phyloP scores from a whole-genome alignment of 371 early-diverging fungal species.

The Choanephora cucurbitarum region DNA sequence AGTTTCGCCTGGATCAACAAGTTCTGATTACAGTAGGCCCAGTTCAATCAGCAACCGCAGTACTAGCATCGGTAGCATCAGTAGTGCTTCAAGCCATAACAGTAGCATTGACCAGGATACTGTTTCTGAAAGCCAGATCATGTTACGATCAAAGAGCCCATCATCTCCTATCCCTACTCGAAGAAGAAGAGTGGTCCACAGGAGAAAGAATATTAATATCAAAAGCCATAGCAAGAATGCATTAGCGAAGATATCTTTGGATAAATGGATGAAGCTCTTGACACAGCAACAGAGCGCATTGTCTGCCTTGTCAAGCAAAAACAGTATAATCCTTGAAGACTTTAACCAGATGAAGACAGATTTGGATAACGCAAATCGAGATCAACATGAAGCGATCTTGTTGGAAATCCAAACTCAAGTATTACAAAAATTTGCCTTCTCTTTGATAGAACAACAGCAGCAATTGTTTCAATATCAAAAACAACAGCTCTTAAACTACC shows the following conservation, averaged over 20 bases:
- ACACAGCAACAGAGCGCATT: conserved; percentile 11
- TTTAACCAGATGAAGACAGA: neutral
- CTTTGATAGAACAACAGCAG: conserved; percentile 8
- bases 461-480: too few relatives aligned
- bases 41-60: too few relatives aligned
- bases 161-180: conserved; percentile 18
- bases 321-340: neutral
- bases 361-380: conserved; percentile 2
- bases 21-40: too few relatives aligned
- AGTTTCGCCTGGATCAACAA: too few relatives aligned
- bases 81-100: too few relatives aligned
- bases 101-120: too few relatives aligned
- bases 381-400: conserved; percentile 12
- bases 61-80: too few relatives aligned
- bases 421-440: conserved; percentile 9
- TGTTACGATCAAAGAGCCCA: conserved; percentile 11
- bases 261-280: conserved; percentile 14
- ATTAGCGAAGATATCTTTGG: neutral
- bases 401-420: conserved; percentile 15
- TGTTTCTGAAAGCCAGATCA: too few relatives aligned
- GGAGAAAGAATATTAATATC: neutral
- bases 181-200: neutral
- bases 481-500: too few relatives aligned
- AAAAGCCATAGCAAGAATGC: neutral
- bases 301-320: neutral